Base-by-base conservation (phyloP, 352 stramenopile genomes). In the Globisporangium barbulae region DNA sequence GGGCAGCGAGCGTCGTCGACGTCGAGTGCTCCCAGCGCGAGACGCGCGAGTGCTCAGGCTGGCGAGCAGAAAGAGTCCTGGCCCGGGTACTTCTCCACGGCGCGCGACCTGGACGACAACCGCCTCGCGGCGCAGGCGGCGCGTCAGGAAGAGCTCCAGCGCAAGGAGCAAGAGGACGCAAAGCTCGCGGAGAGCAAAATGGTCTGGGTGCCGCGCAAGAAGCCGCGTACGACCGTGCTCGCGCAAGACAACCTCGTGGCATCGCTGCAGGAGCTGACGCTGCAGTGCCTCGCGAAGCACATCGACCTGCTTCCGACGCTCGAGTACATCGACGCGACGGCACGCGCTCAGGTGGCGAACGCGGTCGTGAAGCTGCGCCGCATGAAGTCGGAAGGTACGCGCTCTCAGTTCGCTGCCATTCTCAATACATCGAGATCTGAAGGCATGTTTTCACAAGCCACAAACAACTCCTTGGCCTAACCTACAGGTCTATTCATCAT, bases 41-140 rank as follows among this genome's bases (percentile, higher is more conserved):
- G 28, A 10, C 55, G 39, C 21, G 42, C 30, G 8, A 25, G 22
- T 8, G 15, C 53, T n/a, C 30, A 22, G 22, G 35, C 19, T 44
- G 68, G 35, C 15, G 54, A 33, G 59, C 61, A 56, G 22, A 61
- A 61, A 37, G 72, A 85, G 56, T 69, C 82, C 17, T 94, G 83
- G 83, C 85, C 85, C 3, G 85, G 85, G n/a, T 93, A 93, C 71
- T 93, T 85, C 53, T 67, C 75, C 17, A 94, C 85, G 0, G 82
- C 80, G 15, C 74, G 78, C 21, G 77, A 80, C 52, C 73, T 94
- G 35, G 59, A 67, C 21, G 75, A 91, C 54, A 83, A 90, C 44
- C 83, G 85, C 0, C 59, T 78, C 47, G 83, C 81, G 0, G 85
- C 85, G 5, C 81, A 90, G 59, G 75, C 69, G 0, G 80, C 78